Base-by-base conservation (phyloP, 176 grass and related monocot species). In the Melocanna baccifera region DNA sequence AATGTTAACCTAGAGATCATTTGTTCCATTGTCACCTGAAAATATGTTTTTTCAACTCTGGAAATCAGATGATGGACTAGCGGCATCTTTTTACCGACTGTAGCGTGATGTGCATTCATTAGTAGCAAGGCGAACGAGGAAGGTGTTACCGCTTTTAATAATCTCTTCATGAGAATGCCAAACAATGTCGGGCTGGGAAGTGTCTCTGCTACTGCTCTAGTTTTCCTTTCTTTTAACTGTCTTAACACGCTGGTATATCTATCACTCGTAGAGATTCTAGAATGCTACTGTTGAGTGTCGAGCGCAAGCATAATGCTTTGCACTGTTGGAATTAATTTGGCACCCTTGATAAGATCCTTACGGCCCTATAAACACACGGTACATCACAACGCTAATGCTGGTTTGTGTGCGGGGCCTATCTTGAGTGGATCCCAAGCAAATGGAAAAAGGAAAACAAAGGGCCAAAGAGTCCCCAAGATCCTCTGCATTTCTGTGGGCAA, bases 401-500 rank as follows among this genome's bases (percentile, higher is more conserved):
- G 28, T 20, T 71, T 65, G 9, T 13, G 18, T 19, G 65, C 58
- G 75, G 70, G 71, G 19, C 61, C 50, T n/a, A 12, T 79, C 12
- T 89, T 79, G 90, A 92, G 87, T 95, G 87, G 80, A 66, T 37
- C 46, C 81, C 22, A 92, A 91, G 93, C 83, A 91, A 95, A 66
- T 57, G 69, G 64, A 3, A 3, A 45, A 10, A 3, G 9, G 10
- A 12, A 45, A 12, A 50, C 14, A 71, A 88, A 76, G 26, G 15
- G 37, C 40, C 40, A 82, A 81, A 51, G 46, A 61, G 12, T 40
- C 43, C 55, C 65, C 23, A 71, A 58, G 32, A 29, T 34, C 47
- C 39, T 57, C 74, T 42, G 62, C 51, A n/a, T 58, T 86, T 84
- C 76, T 87, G 84, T 67, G 80, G 12, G 62, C 73, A 85, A 28